Conservation (phyloP, 306 rosid species). For the Albizia julibrissin region DNA sequence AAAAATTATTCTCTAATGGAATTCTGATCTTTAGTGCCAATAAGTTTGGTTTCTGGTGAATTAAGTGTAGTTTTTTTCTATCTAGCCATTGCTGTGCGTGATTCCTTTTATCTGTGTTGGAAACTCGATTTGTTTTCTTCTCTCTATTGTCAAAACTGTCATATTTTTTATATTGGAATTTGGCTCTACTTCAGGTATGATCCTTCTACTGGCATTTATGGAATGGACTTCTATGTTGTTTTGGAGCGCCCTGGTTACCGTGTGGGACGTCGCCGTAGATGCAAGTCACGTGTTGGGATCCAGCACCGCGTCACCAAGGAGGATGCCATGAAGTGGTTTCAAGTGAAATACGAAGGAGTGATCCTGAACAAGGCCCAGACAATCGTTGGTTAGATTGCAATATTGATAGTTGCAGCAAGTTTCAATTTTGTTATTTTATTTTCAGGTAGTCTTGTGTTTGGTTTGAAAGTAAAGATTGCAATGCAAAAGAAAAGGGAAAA, state of each 20-base stretch:
- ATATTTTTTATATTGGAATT: not conserved
- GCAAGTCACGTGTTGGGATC: conserved; percentile 86
- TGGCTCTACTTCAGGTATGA: conserved; percentile 59
- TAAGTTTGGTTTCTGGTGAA: not conserved
- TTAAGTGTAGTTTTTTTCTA: not conserved
- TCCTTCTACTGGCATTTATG: conserved; percentile 87
- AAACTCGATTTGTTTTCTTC: not conserved
- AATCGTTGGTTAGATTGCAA: conserved; percentile 30
- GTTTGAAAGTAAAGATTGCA: no score
- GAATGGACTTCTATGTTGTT: conserved; percentile 84
- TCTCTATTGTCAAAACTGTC: not conserved
- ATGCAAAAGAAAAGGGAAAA: no score
- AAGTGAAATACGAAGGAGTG: conserved; percentile 89
- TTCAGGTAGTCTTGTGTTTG: conserved; percentile 24
- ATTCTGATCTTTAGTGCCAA: not conserved
- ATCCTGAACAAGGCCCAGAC: conserved; percentile 82
- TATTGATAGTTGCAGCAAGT: not conserved
- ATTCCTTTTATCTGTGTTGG: not conserved
- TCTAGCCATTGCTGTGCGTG: not conserved
- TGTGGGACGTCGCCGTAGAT: conserved; percentile 79
- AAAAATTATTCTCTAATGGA: no score
- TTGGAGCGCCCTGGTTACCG: conserved; percentile 89
- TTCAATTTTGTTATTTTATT: conserved; percentile 39
- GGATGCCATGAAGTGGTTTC: conserved; percentile 92
- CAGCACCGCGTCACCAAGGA: conserved; percentile 88